phyloP scores from a whole-genome alignment of 805 yeast genomes.

The Wickerhamiella hasegawae region DNA sequence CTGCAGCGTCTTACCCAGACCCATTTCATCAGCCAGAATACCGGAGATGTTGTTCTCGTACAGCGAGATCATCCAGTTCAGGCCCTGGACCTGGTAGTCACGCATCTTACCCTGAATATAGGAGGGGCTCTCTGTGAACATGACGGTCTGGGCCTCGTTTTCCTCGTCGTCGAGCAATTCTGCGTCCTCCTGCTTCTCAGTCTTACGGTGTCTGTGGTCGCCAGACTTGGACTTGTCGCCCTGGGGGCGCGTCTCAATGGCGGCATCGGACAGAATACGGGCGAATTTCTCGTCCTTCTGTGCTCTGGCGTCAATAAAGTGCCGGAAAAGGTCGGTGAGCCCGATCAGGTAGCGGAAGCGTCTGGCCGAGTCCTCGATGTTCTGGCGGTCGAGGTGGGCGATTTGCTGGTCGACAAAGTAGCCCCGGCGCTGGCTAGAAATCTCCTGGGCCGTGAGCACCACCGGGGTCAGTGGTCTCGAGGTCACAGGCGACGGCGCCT shows the following conservation, averaged over 20 bases:
- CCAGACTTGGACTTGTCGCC: constrained; percentile 8
- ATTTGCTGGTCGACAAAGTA: constrained; percentile 19
- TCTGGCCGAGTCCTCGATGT: constrained; percentile 48
- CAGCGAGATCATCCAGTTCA: constrained; percentile 83
- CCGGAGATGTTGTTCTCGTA: constrained; percentile 85
- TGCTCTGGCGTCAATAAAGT: constrained; percentile 70
- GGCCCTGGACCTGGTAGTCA: constrained; percentile 87
- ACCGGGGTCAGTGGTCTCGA: constrained; percentile 8
- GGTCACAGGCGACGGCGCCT: constrained; percentile 4
- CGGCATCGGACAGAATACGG: constrained; percentile 19
- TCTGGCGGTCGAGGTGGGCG: constrained; percentile 13
- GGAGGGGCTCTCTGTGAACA: constrained; percentile 74
- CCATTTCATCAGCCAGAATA: constrained; percentile 96
- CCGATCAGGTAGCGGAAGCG: constrained; percentile 70
- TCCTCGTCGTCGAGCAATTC: constrained; percentile 60
- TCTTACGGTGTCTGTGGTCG: constrained; percentile 53
- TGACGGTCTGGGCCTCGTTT: constrained; percentile 37
- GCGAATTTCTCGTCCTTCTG: constrained; percentile 55
- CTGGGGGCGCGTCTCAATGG: constrained; percentile 12
- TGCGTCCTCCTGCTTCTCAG: constrained; percentile 92
- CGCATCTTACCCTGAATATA: constrained; percentile 62
- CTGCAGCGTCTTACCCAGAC: constrained; percentile 89
- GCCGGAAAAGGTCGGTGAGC: constrained; percentile 72
- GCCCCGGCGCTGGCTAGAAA: constrained; percentile 13
- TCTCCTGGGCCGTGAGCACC: constrained; percentile 12